Evolutionary conservation across 2,329 filamentous ascomycete species (phyloP), one percentile per base, ranked within the genome.

Genomic region (Fusarium sublunatum): DNA sequence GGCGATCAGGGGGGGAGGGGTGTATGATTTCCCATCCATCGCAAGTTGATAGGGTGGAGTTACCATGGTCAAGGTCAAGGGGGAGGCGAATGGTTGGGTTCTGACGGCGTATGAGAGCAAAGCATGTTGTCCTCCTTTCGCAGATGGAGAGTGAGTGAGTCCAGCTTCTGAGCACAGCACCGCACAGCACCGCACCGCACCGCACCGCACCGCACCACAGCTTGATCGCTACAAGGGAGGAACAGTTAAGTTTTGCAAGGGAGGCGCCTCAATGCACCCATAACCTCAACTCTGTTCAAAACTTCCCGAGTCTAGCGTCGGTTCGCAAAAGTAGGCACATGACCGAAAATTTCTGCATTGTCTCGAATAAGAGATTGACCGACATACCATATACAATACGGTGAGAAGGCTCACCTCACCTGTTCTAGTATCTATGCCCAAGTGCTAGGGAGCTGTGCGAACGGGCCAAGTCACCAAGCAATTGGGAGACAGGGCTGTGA

Each of bases 1-100:
- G n/a, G n/a, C n/a, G n/a, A n/a, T n/a, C n/a, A n/a, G n/a, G n/a
- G 51, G 65, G 65, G 65, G 62, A 49, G 65, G 65, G 50, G 65
- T 65, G 65, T 64, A 28, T 56, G 58, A 48, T 56, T 56, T 63
- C 53, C 47, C 19, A 29, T 54, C 56, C 54, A 51, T 32, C 59
- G 34, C 44, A 53, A 51, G 40, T 47, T 54, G 53, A 66, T 61
- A 50, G 61, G 52, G 61, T 65, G 61, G 61, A 44, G 60, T 54
- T 45, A 24, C 36, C 46, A 19, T 19, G 19, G 19, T 19, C 52
- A 64, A 43, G 60, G 45, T 61, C 61, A 64, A 65, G 61, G 61
- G 61, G 61, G 55, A 65, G 61, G 61, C 51, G 29, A 65, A 56
- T 64, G 50, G 60, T 45, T 49, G 50, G 61, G 61, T 42, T 45